Evolutionary conservation across 2,329 filamentous ascomycete genomes (phyloP).

Genomic region (Hypoxylon sp.): DNA sequence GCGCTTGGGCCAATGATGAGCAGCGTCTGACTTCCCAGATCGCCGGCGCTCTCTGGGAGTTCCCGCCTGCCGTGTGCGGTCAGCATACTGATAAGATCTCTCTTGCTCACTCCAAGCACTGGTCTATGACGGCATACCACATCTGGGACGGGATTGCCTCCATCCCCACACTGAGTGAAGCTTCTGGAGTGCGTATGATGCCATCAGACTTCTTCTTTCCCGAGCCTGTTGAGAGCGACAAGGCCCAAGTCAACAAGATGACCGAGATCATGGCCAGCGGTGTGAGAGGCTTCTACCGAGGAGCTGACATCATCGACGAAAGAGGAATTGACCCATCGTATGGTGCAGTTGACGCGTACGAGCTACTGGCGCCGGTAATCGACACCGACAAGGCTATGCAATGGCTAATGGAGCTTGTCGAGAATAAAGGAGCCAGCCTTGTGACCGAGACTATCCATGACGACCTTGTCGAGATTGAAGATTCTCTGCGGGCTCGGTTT

Average conservation of each 20-base stretch:
- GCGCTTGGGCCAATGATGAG: constrained; percentile 58
- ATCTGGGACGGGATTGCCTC: constrained; percentile 60
- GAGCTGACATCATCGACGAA: constrained; percentile 56
- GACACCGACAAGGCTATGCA: constrained; percentile 62
- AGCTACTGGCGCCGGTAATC: constrained; percentile 61
- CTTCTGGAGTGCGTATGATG: constrained; percentile 58
- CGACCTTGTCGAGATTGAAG: constrained; percentile 57
- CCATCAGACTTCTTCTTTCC: constrained; percentile 60
- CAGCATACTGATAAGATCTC: constrained; percentile 60
- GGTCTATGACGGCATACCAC: constrained; percentile 60
- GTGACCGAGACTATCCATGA: constrained; percentile 57
- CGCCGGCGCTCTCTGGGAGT: constrained; percentile 64
- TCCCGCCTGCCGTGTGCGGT: constrained; percentile 62
- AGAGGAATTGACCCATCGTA: constrained; percentile 54
- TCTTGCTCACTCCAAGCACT: constrained; percentile 58
- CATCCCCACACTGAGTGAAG: constrained; percentile 51
- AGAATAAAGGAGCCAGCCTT: constrained; percentile 58
- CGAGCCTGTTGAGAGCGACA: constrained; percentile 53
- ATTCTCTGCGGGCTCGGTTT: constrained; percentile 53
- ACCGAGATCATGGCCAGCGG: constrained; percentile 58
- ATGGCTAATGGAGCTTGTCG: constrained; percentile 59
- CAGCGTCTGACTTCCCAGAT: constrained; percentile 63
- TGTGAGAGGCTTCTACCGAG: constrained; percentile 57
- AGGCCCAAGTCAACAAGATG: constrained; percentile 57
- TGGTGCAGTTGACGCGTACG: constrained; percentile 61